phyloP scores from a whole-genome alignment of 352 stramenopile species.

The Thalassiosira hispida region DNA sequence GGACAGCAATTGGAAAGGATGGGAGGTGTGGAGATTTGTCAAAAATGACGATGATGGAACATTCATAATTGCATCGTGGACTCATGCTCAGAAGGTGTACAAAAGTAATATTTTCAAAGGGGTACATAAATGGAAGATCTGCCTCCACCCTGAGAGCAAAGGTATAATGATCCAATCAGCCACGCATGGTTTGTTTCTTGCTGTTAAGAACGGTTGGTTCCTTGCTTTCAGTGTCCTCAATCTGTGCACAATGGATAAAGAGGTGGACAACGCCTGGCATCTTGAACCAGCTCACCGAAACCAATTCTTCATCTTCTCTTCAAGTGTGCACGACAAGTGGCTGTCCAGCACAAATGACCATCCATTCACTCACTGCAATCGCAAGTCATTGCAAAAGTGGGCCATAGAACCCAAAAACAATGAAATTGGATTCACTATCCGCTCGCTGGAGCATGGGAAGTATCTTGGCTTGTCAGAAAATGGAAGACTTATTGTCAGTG shows the following conservation, averaged over 20 bases:
- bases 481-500: slow-evolving; percentile 27
- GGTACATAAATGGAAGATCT: slow-evolving; percentile 29
- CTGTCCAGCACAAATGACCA: slow-evolving; percentile 31
- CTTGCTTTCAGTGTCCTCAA: slow-evolving; percentile 41
- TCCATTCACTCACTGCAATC: slow-evolving; percentile 18
- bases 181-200: slow-evolving; percentile 29
- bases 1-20: slow-evolving; percentile 47
- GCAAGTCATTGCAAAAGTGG: slow-evolving; percentile 41
- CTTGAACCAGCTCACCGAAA: slow-evolving; percentile 36
- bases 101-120: slow-evolving; percentile 46
- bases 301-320: slow-evolving; percentile 42
- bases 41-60: slow-evolving; percentile 29
- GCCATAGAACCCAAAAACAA: slow-evolving; percentile 31
- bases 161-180: slow-evolving; percentile 42
- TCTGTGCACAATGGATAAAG: slow-evolving; percentile 36
- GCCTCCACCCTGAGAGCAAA: slow-evolving; percentile 1
- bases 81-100: slow-evolving; percentile 52
- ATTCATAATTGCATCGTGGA: slow-evolving; percentile 65
- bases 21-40: slow-evolving; percentile 63
- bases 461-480: slow-evolving; percentile 20
- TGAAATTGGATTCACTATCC: slow-evolving; percentile 25
- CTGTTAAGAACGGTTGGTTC: slow-evolving; percentile 40
- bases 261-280: slow-evolving; percentile 35
- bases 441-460: slow-evolving; percentile 39
- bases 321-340: slow-evolving; percentile 34